phyloP scores from a whole-genome alignment of 306 rosid species.

The Cucurbita maxima region DNA sequence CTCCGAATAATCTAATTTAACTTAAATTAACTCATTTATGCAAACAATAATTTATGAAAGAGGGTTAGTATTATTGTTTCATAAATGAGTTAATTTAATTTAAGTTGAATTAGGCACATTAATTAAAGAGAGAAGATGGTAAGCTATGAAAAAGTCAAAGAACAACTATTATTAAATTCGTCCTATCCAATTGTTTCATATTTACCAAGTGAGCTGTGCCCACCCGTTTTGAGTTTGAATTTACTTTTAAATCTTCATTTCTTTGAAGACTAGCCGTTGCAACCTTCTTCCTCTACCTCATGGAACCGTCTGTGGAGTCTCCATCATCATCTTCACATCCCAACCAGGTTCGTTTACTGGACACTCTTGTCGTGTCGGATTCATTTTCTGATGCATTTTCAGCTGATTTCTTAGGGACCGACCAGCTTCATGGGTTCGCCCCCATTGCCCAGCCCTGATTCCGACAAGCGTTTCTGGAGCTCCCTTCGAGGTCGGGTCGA shows the following conservation, averaged over 20 bases:
- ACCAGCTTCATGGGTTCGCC: constrained; percentile 23
- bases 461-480: constrained; percentile 75
- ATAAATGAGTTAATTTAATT: no score
- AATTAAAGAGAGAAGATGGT: no score
- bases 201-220: no score
- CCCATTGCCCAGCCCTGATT: constrained; percentile 47
- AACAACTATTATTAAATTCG: no score
- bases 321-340: constrained; percentile 31
- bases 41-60: no score
- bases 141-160: no score
- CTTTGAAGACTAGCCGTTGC: constrained; percentile 67
- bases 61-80: no score
- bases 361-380: neutral
- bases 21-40: no score
- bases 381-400: neutral
- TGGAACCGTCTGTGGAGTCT: constrained; percentile 40
- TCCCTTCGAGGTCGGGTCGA: constrained; percentile 39
- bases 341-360: constrained; percentile 30
- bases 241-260: neutral
- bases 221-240: neutral
- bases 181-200: no score
- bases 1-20: no score
- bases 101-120: no score
- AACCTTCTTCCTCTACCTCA: neutral
- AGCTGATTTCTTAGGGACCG: constrained; percentile 13